Evolutionary conservation across 1,139 yeast genomes (phyloP), one percentile per base, ranked within the genome.

Genomic region (Pichia sp.): DNA sequence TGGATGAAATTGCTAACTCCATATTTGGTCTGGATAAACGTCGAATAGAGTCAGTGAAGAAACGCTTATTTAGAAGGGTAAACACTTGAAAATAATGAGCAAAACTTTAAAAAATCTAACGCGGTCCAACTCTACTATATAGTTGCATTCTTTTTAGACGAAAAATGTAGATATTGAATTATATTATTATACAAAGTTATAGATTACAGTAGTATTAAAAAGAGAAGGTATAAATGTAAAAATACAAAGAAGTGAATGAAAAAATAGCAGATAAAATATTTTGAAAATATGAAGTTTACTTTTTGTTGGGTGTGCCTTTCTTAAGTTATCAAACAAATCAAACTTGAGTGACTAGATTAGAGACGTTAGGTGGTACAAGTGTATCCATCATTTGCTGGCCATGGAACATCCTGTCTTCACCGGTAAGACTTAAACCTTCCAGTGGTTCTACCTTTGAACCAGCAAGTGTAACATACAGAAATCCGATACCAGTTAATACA

Each of bases 401-500:
- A 18, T 44, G 43, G 12, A 32, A 32, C 22, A 43, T 74, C 59
- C 82, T 88, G 22, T 80, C 80, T 41, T 81, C 80, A 59, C 88
- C 69, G 46, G 73, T 64, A 18, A 59, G 51, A 42, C 62, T 64
- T 7, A 63, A 57, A 15, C 58, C 63, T 25, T 58, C 55, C 7
- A 50, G 16, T 4, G 41, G 29, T 41, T 50, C 48, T 54, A 72
- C 65, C 63, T 59, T 53, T 68, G 72, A 70, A 69, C 62, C 76
- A 43, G 75, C 70, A 43, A 72, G 70, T 61, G 72, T 71, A 50
- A 75, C 72, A 5, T 83, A 74, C 5, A 80, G 63, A 15, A 84
- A 70, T 51, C 85, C 89, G 40, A 80, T 63, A 26, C 79, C 68
- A 26, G 92, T 85, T 46, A 90, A 64, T 1, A 86, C 62, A 12